Evolutionary conservation across 1,284 basidiomycete species (phyloP), one percentile per base, ranked within the genome.

Genomic region (Ceratobasidium sp.): DNA sequence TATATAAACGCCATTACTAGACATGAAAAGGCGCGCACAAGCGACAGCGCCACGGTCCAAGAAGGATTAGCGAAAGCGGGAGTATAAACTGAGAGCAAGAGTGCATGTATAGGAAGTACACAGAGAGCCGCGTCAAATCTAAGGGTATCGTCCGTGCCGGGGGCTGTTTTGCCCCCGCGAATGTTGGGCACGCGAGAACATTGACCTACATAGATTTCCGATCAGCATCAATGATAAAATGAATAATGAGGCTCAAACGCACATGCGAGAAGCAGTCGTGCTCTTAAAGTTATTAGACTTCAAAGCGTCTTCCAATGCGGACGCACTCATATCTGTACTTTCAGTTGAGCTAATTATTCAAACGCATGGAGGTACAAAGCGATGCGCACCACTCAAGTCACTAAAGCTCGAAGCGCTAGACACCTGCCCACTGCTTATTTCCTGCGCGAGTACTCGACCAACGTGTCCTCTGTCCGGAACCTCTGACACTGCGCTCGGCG

Each of bases 341-440:
- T 90, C 87, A 90, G 70, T 25, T 53, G 25, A 38, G 31, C 56
- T 49, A 34, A 17, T 70, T 43, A 32, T 57, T 47, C 34, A 53
- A 64, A 56, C 67, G 50, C 54, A 47, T 64, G 29, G 52, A 43
- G 22, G 53, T n/a, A n/a, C 27, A 38, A 54, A 22, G 25, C 17
- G 38, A 31, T 29, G 78, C 84, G 75, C 74, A 91, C 91, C 91
- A 74, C 91, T 93, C 47, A 92, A 75, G 75, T 93, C 91, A 75
- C 90, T 92, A 74, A 92, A 91, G 77, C 91, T 93, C 2, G 90
- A 92, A 0, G 90, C 84, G 55, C 85, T 85, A 12, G 88, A 90
- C 1, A 84, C 86, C 27, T 87, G 83, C 70, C 82, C 87, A 73
- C 89, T 91, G 42, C 83, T 84, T 47, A 84, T 83, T 70, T 89